These are phyloP conservation scores for Phytophthora lateralis DNA, from an alignment of 352 stramenopile species.

Conservation along the genomic window DNA sequence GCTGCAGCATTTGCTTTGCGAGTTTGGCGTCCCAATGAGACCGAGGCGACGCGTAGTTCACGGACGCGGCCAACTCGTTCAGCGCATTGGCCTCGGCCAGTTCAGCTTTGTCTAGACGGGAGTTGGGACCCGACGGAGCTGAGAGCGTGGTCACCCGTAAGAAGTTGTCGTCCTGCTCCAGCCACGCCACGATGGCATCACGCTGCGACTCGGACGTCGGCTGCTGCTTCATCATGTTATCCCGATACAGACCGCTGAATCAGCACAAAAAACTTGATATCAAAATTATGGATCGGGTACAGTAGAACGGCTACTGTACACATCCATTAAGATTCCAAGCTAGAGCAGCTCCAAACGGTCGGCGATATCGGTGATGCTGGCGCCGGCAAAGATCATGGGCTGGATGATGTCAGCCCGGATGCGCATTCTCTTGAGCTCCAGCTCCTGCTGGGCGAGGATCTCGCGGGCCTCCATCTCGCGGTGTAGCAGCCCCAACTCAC, in stretches of 20 bases:
- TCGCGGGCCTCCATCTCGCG: constrained; percentile 30
- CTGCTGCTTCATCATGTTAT: constrained; percentile 4
- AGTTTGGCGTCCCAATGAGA: constrained; percentile 7
- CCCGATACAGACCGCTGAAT: too few relatives aligned
- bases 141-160: constrained; percentile 9
- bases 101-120: constrained; percentile 1
- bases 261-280: too few relatives aligned
- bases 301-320: background rate
- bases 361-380: constrained; percentile 12
- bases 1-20: constrained; percentile 16
- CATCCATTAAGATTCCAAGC: too few relatives aligned
- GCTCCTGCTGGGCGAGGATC: constrained; percentile 16
- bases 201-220: constrained; percentile 3
- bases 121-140: background rate
- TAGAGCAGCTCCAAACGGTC: constrained; percentile 26
- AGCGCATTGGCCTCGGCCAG: constrained; percentile 6
- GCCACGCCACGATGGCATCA: constrained; percentile 15
- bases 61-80: constrained; percentile 5
- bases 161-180: constrained; percentile 18
- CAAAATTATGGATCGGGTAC: too few relatives aligned
- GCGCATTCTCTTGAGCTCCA: constrained; percentile 25
- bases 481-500: constrained; percentile 26
- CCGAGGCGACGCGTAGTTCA: constrained; percentile 8
- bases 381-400: constrained; percentile 25
- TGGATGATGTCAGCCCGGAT: constrained; percentile 30